Evolutionary conservation across 441 rosid species (phyloP).

Genomic region (Adansonia madagascariensis): DNA sequence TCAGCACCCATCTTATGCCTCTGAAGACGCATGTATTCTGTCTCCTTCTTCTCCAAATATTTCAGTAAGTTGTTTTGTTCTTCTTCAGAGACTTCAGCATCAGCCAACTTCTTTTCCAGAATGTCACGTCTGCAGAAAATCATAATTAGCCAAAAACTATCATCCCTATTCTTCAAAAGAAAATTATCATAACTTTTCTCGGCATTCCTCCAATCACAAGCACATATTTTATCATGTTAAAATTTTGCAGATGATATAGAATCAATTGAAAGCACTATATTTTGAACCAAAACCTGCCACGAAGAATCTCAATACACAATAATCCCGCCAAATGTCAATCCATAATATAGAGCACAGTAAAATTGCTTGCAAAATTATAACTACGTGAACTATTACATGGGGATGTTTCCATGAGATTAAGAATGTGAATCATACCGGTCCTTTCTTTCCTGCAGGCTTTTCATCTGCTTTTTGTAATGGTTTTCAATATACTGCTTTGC

Average conservation of each 20-base stretch:
- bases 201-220: background rate
- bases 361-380: background rate
- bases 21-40: conserved; percentile 93
- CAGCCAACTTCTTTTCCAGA: conserved; percentile 84
- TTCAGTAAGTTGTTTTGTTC: conserved; percentile 87
- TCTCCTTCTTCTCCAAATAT: conserved; percentile 86
- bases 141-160: background rate
- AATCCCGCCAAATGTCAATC: background rate
- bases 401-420: too few species aligned
- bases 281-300: background rate
- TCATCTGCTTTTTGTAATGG: conserved; percentile 95
- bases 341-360: background rate
- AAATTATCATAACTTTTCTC: background rate
- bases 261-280: background rate
- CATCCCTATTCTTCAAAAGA: background rate
- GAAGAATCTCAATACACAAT: background rate
- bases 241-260: background rate
- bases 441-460: conserved; percentile 81
- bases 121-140: background rate
- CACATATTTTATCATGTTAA: background rate
- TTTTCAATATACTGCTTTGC: conserved; percentile 94
- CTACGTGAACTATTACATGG: background rate
- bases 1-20: conserved; percentile 92
- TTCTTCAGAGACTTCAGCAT: conserved; percentile 86
- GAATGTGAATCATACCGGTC: conserved; percentile 53